Conservation (phyloP, 352 stramenopile species). For the Pythium coloratum region DNA sequence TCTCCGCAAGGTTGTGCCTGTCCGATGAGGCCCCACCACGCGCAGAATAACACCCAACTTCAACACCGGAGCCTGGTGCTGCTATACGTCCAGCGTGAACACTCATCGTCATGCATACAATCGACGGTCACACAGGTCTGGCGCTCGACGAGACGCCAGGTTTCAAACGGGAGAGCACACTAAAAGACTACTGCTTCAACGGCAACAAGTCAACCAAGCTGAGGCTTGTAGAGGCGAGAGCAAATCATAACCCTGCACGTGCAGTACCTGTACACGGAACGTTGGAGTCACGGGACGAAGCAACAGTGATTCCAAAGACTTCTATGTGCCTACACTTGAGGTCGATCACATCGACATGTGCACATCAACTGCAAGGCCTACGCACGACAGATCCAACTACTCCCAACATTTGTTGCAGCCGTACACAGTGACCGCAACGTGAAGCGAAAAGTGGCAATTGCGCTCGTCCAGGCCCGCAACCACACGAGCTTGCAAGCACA, state of each 20-base stretch:
- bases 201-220: not conserved
- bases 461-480: not conserved
- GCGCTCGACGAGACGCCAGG: not conserved
- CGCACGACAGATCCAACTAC: not conserved
- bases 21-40: too few species aligned
- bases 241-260: not conserved
- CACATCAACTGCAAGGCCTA: not conserved
- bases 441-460: not conserved
- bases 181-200: not conserved
- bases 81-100: too few species aligned
- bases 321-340: not conserved
- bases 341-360: not conserved
- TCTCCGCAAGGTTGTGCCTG: too few species aligned
- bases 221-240: not conserved
- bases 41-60: too few species aligned
- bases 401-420: not conserved
- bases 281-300: not conserved
- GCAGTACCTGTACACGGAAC: not conserved
- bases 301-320: not conserved
- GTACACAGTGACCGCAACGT: not conserved
- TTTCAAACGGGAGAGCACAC: not conserved
- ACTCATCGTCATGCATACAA: not conserved
- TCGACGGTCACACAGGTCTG: not conserved
- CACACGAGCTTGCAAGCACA: not conserved
- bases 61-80: too few species aligned